Conservation (phyloP, 1,284 basidiomycete genomes). For the Rhizoctonia solani region DNA sequence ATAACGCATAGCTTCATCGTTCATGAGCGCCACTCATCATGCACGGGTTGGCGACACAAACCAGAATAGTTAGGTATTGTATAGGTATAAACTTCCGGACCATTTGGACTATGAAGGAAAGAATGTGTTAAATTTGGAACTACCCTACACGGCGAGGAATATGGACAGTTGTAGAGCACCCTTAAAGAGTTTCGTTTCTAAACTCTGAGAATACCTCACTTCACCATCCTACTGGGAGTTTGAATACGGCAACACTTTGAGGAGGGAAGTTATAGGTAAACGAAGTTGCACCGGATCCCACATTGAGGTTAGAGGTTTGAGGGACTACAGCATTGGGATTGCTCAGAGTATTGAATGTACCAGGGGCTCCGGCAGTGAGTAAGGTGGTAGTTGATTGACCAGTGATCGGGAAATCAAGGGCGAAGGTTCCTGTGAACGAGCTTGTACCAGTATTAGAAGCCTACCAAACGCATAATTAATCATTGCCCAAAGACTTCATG, state of each 20-base stretch:
- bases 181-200: too few species aligned
- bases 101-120: too few species aligned
- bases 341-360: slow-evolving; percentile 39
- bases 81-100: too few species aligned
- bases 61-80: too few species aligned
- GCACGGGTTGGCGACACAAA: too few species aligned
- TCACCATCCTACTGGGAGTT: slow-evolving; percentile 21
- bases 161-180: too few species aligned
- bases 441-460: slow-evolving; percentile 45
- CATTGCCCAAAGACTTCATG: slow-evolving; percentile 11
- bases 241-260: slow-evolving; percentile 45
- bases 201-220: too few species aligned
- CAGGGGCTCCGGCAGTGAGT: slow-evolving; percentile 30
- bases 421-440: slow-evolving; percentile 46
- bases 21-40: too few species aligned
- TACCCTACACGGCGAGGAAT: too few species aligned
- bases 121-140: too few species aligned
- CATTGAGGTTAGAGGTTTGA: slow-evolving; percentile 46
- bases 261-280: slow-evolving; percentile 48
- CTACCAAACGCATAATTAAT: slow-evolving; percentile 37
- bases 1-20: too few species aligned
- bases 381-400: slow-evolving; percentile 8
- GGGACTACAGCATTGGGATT: slow-evolving; percentile 46
- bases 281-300: slow-evolving; percentile 43
- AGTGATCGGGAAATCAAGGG: slow-evolving; percentile 43